Conservation (phyloP, 495 filamentous ascomycete genomes). For the Penicillium longicatenatum region DNA sequence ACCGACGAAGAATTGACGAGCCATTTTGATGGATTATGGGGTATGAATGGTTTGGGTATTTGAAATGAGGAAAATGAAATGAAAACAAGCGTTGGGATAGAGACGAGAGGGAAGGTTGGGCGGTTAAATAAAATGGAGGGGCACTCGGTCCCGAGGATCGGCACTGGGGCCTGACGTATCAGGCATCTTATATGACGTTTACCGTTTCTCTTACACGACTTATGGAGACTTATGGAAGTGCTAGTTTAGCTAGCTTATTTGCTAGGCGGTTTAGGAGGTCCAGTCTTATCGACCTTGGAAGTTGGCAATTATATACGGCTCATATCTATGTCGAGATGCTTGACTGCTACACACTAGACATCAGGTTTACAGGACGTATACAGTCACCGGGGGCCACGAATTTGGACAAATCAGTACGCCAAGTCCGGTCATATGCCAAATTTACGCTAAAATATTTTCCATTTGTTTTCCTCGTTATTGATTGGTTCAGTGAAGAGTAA, state of each 20-base stretch:
- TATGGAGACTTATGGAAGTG: neutral
- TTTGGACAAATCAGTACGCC: no score
- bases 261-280: neutral
- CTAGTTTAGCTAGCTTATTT: neutral
- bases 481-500: no score
- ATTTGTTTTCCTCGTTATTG: no score
- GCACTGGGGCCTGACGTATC: neutral
- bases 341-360: no score
- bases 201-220: neutral
- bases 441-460: no score
- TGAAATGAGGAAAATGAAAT: conserved; percentile 11
- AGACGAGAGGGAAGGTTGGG: conserved; percentile 17
- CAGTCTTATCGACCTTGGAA: neutral
- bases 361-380: no score
- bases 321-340: neutral
- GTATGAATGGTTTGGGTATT: neutral
- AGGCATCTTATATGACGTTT: neutral
- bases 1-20: conserved; percentile 98
- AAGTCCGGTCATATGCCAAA: no score
- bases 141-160: conserved; percentile 12
- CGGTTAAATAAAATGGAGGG: conserved; percentile 27
- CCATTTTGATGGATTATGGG: conserved; percentile 56
- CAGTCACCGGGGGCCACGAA: no score
- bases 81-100: conserved; percentile 4
- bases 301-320: neutral